Evolutionary conservation across 805 yeast genomes (phyloP), one percentile per base, ranked within the genome.

Genomic region (Teunomyces funiuensis): DNA sequence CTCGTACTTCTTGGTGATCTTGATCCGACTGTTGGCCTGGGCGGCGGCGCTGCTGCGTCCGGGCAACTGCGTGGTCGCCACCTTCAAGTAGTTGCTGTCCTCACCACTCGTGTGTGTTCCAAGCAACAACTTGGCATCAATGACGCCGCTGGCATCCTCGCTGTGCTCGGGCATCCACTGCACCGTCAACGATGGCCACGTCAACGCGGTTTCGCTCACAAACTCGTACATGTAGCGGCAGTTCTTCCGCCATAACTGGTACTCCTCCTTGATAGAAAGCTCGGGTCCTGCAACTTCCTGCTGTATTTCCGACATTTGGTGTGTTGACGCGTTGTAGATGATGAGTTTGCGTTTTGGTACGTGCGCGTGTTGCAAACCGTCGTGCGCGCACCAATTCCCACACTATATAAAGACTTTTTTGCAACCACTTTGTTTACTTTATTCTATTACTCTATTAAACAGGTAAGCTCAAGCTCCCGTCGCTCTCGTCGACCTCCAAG

Each of bases 211-310:
- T 55, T 86, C 93, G 37, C 85, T 79, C 23, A 86, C 88, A 57
- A 83, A 85, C 52, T 85, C 89, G 51, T 86, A 86, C 93, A 86
- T 85, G 51, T 74, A 80, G 9, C 86, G 83, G 49, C 90, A 85
- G 54, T 85, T 86, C 54, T 85, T 79, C 45, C 87, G 74, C 95
- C 95, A 86, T 47, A 85, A 60, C 45, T 83, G 80, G 56, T 86
- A 85, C 57, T 86, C 95, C 50, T 78, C 82, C 45, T 77, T 66
- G 40, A 79, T 74, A 10, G 78, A 67, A 38, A 71, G 53, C 46
- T 72, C 76, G 27, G 60, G 58, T 28, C n/a, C n/a, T n/a, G 66
- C 66, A 3, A 20, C 44, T 17, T 26, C 39, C 17, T 36, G 30
- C 30, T 36, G 33, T 36, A 17, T 13, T 31, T 31, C 34, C 16